Base-by-base conservation (phyloP, 345 rosid genomes). In the Lenwebbia sp. region DNA sequence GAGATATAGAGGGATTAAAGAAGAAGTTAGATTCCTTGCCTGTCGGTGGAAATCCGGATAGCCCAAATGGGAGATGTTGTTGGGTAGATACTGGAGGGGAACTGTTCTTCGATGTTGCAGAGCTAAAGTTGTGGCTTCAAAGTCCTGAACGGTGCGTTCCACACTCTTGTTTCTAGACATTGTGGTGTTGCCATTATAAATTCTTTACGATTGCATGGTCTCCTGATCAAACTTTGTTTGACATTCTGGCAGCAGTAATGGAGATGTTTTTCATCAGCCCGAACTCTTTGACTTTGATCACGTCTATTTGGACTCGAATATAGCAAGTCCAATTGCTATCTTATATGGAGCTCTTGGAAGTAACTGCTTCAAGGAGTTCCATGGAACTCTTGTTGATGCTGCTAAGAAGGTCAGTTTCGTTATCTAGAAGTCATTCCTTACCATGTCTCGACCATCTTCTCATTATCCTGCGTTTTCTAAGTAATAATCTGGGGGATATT, bases 331-430 rank as follows among this genome's bases (percentile, higher is more conserved):
- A 30, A 93, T 93, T 84, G 95, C 94, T 82, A 92, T 97, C 86
- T 92, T 96, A 13, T 97, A 96, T 88, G 99, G 99, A 57, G 99
- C 99, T 88, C 95, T 96, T 89, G 99, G 96, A 87, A 94, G 97
- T 84, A 92, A 86, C 87, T 96, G 99, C 90, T 96, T 97, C 89
- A 90, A 90, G 91, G 92, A 92, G 58, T 93, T 97, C 89, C 99
- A 97, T 90, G 87, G 83, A 56, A 87, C 87, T 86, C 93, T 96
- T 83, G 92, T 89, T 89, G 90, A 91, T 88, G 97, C 98, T 76
- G 94, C 98, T 88, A 93, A 89, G 76, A 93, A 95, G 98, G 99
- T 96, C 52, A 19, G 14, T 37, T 70, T 70, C 26, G 2, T 70
- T 22, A 19, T 82, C 82, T 65, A 5, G 82, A 83, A 56, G 54